Evolutionary conservation across 164 flowering plant genomes (phyloP).

Genomic region (Aristolochia fimbriata): DNA sequence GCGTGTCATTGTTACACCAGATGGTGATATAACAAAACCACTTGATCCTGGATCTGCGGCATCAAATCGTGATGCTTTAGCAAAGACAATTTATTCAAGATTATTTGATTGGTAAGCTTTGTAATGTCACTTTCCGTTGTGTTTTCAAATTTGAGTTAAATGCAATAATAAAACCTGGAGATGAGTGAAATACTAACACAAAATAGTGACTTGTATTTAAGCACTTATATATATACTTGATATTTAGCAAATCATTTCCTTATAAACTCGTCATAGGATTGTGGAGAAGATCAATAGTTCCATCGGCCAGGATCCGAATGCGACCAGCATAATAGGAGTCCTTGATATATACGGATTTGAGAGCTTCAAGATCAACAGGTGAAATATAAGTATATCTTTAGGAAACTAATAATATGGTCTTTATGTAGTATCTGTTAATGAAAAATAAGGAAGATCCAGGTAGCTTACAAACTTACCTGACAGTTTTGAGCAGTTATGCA

Average conservation of each 20-base stretch:
- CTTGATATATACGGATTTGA: conserved; percentile 91
- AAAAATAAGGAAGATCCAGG: conserved; percentile 9
- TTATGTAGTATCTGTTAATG: neutral
- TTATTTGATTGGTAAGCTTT: conserved; percentile 69
- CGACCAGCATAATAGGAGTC: conserved; percentile 63
- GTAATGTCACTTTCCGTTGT: neutral
- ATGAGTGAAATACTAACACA: too few species aligned
- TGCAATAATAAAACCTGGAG: neutral
- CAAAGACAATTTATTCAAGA: conserved; percentile 71
- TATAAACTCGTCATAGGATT: conserved; percentile 32
- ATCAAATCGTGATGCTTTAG: conserved; percentile 62
- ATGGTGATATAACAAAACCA: conserved; percentile 62
- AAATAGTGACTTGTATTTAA: too few species aligned
- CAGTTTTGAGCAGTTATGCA: conserved; percentile 91
- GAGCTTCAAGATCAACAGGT: conserved; percentile 87
- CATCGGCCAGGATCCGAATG: conserved; percentile 73
- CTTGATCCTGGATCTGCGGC: conserved; percentile 66
- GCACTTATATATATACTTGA: too few species aligned
- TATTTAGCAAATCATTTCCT: neutral
- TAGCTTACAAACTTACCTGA: conserved; percentile 7
- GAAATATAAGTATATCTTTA: conserved; percentile 1
- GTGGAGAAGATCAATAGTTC: conserved; percentile 74
- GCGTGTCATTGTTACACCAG: conserved; percentile 86
- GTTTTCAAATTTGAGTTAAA: neutral
- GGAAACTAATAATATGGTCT: neutral